Base-by-base conservation (phyloP, 108 stramenopile genomes). In the Cyclotella baltica region DNA sequence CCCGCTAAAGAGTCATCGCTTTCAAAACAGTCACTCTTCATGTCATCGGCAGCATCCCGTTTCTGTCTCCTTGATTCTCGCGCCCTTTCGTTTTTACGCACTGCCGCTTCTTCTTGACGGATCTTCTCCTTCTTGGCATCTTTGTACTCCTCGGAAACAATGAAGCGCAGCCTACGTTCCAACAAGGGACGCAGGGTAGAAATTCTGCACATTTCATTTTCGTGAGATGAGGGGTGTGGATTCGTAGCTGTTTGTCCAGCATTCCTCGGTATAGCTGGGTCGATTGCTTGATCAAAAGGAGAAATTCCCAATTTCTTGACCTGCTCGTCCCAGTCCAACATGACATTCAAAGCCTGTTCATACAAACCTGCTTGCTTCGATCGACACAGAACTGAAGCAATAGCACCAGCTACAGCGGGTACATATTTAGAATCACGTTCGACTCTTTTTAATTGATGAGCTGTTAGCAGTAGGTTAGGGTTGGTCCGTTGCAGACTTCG, bases 361-460 rank as follows among this genome's bases (percentile, higher is more conserved):
- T 75, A 74, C 23, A 70, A 25, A n/a, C 61, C 48, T 34, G 19
- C 30, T 30, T 64, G 74, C 19, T n/a, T 73, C 23, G 84, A 84
- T n/a, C 78, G 80, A 40, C 72, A 68, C 19, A 92, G 48, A 31
- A 93, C 82, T 18, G 86, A 88, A 35, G 90, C 67, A 11, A 92
- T 58, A 5, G 91, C 88, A 10, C 65, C 37, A 30, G 94, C 86
- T 23, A 90, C 67, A 58, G 83, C 57, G 25, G 94, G 92, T 46
- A 92, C 76, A 62, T 90, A 93, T 11, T 84, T 87, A 22, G 79
- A 75, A 46, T 96, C 92, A 64, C 94, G 86, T 65, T 89, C 91
- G 11, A 85, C 69, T 34, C 74, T 48, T 53, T 87, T 90, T 25
- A 96, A 69, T 35, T 92, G 87, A 27, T 78, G 53, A 15, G 91